Percentiles rank a stretch among this genome's conserved stretches.
phyloP scores from a whole-genome alignment of 2,329 filamentous ascomycete genomes.

The Trichoderma koningii region DNA sequence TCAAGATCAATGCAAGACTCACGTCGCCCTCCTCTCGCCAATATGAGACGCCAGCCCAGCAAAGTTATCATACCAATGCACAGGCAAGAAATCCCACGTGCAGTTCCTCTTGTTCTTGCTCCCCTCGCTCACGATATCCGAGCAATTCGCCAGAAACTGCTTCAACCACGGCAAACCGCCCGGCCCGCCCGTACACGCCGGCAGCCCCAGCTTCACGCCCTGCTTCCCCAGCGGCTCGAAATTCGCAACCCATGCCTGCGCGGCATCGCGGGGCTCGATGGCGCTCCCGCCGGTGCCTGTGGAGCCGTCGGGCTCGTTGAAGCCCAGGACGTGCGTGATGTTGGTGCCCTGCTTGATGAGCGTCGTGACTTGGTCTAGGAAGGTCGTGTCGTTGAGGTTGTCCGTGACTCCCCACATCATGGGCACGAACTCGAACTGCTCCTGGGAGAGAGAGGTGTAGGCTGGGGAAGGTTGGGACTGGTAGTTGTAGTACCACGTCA shows the following conservation, averaged over 20 bases:
- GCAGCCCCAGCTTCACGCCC: constrained; percentile 69
- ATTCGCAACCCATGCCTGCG: constrained; percentile 68
- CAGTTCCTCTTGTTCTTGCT: constrained; percentile 50
- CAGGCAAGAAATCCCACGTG: constrained; percentile 63
- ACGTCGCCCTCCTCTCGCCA: constrained; percentile 50
- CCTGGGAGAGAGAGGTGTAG: constrained; percentile 52
- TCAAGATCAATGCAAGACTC: constrained; percentile 28
- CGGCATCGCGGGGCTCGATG: constrained; percentile 61
- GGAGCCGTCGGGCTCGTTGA: constrained; percentile 76
- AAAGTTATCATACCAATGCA: constrained; percentile 72
- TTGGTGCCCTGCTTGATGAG: constrained; percentile 56
- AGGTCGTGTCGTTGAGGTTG: constrained; percentile 56
- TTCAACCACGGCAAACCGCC: constrained; percentile 66
- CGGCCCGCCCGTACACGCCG: constrained; percentile 65
- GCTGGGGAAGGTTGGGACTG: constrained; percentile 54
- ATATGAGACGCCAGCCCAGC: constrained; percentile 67
- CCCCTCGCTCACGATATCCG: constrained; percentile 54
- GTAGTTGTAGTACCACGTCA: constrained; percentile 91
- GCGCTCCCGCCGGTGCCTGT: constrained; percentile 61
- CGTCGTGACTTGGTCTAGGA: constrained; percentile 59
- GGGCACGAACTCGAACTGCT: constrained; percentile 71
- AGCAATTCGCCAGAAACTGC: constrained; percentile 66
- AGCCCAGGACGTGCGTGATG: constrained; percentile 69
- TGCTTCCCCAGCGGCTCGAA: constrained; percentile 67
- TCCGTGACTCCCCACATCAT: constrained; percentile 72